Conservation (phyloP, 495 filamentous ascomycete species). For the Cercophora newfieldiana region DNA sequence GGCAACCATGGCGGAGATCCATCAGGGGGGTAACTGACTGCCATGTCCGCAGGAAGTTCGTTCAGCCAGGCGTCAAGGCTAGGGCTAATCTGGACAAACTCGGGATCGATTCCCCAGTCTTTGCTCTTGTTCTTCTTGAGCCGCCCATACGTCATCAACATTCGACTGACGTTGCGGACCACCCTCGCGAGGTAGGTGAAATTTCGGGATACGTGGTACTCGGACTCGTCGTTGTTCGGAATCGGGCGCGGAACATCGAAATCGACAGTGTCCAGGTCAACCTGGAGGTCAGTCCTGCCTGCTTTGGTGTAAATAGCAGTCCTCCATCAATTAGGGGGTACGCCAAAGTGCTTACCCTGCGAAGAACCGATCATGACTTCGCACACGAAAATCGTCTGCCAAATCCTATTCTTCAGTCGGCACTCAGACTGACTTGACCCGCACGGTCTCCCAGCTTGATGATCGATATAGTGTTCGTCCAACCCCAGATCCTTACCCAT, state of each 20-base stretch:
- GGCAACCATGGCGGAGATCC: conserved; percentile 82
- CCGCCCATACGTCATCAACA: conserved; percentile 71
- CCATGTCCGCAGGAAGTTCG: conserved; percentile 75
- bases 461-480: conserved; percentile 79
- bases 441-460: conserved; percentile 70
- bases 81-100: conserved; percentile 76
- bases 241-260: conserved; percentile 64
- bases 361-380: conserved; percentile 94
- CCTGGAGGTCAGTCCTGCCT: conserved; percentile 83
- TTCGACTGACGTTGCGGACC: conserved; percentile 74
- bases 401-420: conserved; percentile 79
- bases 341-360: conserved; percentile 63
- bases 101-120: conserved; percentile 87
- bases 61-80: conserved; percentile 72
- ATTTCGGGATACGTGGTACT: conserved; percentile 75
- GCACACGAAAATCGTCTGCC: conserved; percentile 84
- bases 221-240: conserved; percentile 70
- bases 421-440: conserved; percentile 72
- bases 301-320: conserved; percentile 22
- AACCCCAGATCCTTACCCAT: conserved; percentile 94
- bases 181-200: conserved; percentile 78
- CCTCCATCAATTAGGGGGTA: conserved; percentile 17
- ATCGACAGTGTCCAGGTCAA: conserved; percentile 75
- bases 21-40: conserved; percentile 74
- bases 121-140: conserved; percentile 80